Evolutionary conservation across 2,329 filamentous ascomycete genomes (phyloP).

Genomic region (Neonectria sp.): DNA sequence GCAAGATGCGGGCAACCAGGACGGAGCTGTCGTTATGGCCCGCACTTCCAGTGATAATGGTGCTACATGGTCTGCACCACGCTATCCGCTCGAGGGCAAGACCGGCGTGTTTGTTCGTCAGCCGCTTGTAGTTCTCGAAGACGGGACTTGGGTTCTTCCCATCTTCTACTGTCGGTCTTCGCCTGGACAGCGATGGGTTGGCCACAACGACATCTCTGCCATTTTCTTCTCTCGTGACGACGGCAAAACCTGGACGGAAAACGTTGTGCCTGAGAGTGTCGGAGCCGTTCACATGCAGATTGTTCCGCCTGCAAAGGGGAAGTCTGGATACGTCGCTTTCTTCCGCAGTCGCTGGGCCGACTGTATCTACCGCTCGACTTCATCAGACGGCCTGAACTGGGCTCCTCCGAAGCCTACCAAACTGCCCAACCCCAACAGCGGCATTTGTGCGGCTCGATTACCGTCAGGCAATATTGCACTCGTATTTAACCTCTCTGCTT

Average conservation of each 20-base stretch:
- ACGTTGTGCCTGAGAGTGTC: slow-evolving; percentile 52
- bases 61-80: slow-evolving; percentile 53
- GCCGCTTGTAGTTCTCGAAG: slow-evolving; percentile 54
- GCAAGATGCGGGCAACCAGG: slow-evolving; percentile 61
- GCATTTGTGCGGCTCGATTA: slow-evolving; percentile 56
- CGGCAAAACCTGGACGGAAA: slow-evolving; percentile 58
- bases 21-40: slow-evolving; percentile 57
- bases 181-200: slow-evolving; percentile 59
- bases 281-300: slow-evolving; percentile 63
- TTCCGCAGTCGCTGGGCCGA: slow-evolving; percentile 63
- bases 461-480: slow-evolving; percentile 53
- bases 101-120: slow-evolving; percentile 60
- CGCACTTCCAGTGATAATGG: slow-evolving; percentile 55
- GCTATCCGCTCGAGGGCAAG: slow-evolving; percentile 50
- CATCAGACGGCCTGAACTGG: slow-evolving; percentile 57
- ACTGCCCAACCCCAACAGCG: slow-evolving; percentile 61
- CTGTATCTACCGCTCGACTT: slow-evolving; percentile 58
- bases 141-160: slow-evolving; percentile 59
- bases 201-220: slow-evolving; percentile 60
- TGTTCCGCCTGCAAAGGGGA: slow-evolving; percentile 43
- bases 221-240: slow-evolving; percentile 55
- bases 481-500: slow-evolving; percentile 59
- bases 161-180: slow-evolving; percentile 60
- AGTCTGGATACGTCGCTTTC: slow-evolving; percentile 52
- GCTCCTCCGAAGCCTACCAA: slow-evolving; percentile 50